A percentile compares a stretch with the other conserved stretches of the same genome.
Conservation (phyloP, 441 rosid genomes). For the Macaranga tanarius region DNA sequence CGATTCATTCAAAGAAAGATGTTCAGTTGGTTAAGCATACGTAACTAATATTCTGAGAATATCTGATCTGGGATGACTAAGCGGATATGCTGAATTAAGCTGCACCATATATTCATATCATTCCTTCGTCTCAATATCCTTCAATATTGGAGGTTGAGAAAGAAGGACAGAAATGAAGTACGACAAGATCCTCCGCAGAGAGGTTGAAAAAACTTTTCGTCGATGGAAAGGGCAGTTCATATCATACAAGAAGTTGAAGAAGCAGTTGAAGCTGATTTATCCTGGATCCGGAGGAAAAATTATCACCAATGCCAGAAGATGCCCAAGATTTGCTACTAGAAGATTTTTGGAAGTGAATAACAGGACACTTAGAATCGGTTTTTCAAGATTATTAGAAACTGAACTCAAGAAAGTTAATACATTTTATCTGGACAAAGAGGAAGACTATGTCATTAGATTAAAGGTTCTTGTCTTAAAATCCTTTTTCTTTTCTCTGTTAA, state of each 20-base stretch:
- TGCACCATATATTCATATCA: background rate
- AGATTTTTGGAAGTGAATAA: conserved; percentile 16
- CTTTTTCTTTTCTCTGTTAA: no score
- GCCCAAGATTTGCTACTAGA: conserved; percentile 25
- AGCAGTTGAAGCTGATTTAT: conserved; percentile 36
- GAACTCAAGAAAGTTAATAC: conserved; percentile 42
- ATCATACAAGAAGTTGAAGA: conserved; percentile 53
- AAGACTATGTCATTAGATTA: conserved; percentile 42
- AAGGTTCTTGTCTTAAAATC: conserved; percentile 28
- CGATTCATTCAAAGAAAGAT: conserved; percentile 7
- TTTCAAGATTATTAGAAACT: conserved; percentile 30
- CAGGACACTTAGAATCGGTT: conserved; percentile 19
- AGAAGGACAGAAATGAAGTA: conserved; percentile 33
- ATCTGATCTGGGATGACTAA: background rate
- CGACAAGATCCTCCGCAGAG: conserved; percentile 42
- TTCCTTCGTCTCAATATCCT: no score
- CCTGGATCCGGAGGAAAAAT: conserved; percentile 9
- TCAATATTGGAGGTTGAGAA: background rate
- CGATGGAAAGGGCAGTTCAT: conserved; percentile 46
- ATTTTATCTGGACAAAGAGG: conserved; percentile 48
- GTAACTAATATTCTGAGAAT: background rate
- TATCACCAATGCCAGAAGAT: background rate
- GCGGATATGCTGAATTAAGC: conserved; percentile 16
- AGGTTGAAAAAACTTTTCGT: conserved; percentile 38
- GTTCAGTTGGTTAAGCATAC: background rate